These are phyloP conservation scores for Mangifera indica DNA, from an alignment of 345 rosid species.

Conservation along the genomic window DNA sequence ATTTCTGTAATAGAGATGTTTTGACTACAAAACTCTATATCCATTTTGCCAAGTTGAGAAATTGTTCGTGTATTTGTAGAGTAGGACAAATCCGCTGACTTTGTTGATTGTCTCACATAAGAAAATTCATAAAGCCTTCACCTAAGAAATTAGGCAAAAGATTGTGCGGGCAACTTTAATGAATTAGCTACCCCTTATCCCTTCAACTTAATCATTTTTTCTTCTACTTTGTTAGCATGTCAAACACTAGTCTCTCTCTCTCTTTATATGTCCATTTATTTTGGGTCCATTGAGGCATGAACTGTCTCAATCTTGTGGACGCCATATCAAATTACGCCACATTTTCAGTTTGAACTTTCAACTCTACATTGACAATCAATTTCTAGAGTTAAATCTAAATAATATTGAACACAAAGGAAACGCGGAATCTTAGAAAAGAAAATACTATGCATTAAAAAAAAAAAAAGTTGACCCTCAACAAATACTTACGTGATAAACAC, in stretches of 20 bases:
- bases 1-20: neutral
- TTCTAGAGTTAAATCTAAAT: neutral
- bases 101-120: neutral
- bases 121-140: neutral
- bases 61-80: neutral
- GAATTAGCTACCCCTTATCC: neutral
- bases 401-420: neutral
- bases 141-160: slow-evolving; percentile 11
- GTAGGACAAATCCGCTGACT: neutral
- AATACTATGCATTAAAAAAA: no score
- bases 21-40: neutral
- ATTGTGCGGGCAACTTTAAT: slow-evolving; percentile 5
- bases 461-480: no score
- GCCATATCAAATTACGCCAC: neutral
- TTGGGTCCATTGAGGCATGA: slow-evolving; percentile 6
- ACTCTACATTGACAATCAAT: neutral
- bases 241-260: no score
- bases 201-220: neutral
- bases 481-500: no score
- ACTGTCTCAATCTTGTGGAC: neutral
- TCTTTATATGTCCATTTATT: no score
- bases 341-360: no score
- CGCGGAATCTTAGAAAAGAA: no score
- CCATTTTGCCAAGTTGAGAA: no score
- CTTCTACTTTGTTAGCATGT: neutral